Evolutionary conservation across 208 protist species (phyloP).

Genomic region (Phytomonas sp.): DNA sequence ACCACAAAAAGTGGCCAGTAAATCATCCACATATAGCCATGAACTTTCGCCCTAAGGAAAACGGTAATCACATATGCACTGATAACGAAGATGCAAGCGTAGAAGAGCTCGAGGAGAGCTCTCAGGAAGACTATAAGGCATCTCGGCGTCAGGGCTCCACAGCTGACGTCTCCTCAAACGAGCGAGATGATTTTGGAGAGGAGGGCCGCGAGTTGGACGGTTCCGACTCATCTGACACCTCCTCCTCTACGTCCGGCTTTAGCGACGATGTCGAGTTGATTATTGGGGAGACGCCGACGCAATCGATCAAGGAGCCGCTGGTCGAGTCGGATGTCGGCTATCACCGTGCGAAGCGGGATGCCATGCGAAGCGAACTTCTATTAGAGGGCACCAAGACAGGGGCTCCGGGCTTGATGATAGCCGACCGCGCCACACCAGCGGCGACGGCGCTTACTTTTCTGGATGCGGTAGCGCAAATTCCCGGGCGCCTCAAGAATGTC

Average conservation of each 20-base stretch:
- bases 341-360: background rate
- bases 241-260: constrained; percentile 32
- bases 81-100: background rate
- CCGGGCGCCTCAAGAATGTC: constrained; percentile 91
- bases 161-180: background rate
- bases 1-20: background rate
- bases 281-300: constrained; percentile 61
- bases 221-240: constrained; percentile 1
- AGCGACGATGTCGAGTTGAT: constrained; percentile 80
- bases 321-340: constrained; percentile 28
- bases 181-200: background rate
- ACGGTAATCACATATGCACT: background rate
- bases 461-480: constrained; percentile 13
- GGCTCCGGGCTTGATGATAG: constrained; percentile 1
- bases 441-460: background rate
- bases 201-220: background rate
- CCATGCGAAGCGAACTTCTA: background rate
- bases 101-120: background rate
- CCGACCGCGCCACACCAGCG: background rate
- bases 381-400: background rate
- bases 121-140: background rate
- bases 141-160: background rate
- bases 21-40: background rate
- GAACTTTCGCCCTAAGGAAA: background rate
- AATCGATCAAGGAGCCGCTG: constrained; percentile 54